Base-by-base conservation (phyloP, 176 grass and related monocot species). In the Oryza rufipogon region DNA sequence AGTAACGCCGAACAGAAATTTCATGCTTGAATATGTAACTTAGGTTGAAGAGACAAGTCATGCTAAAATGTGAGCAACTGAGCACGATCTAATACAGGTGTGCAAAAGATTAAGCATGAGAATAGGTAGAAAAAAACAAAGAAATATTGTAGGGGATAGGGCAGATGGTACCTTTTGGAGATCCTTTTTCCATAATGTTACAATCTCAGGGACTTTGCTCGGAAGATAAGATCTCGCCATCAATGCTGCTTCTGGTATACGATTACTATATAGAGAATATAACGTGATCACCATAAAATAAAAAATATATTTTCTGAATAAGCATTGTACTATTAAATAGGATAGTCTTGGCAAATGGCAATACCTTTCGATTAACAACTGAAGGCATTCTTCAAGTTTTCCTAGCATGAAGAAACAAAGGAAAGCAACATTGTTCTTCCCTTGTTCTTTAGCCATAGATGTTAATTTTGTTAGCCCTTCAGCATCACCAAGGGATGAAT, bases 351-450 rank as follows among this genome's bases (percentile, higher is more conserved):
- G 30, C 30, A 32, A 32, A 32, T 32, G 30, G 30, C 2, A 32
- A 47, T 83, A 97, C 94, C 94, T 97, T 10, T 94, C 88, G 36
- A 97, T 65, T 25, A 97, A 81, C 63, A 97, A 81, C 75, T 97
- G 94, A 86, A 97, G 89, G 78, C 94, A 94, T 72, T 94, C 92
- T 81, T 94, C 94, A 68, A 92, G 86, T 81, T 94, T 97, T 11
- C 92, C 92, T 17, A 97, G 86, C 90, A 94, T 94, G 49, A 97
- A 97, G 10, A 97, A 71, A 79, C 91, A 94, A 84, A 97, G 92
- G 46, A 94, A 97, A 68, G 94, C 88, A 92, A 97, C 92, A 85
- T 97, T 97, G 44, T 97, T 94, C 77, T 97, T 97, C 80, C 94
- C 92, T 88, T 85, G 91, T 34, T 97, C 86, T 81, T 97, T 94